Conservation (phyloP, 352 stramenopile species). For the Lagenidium giganteum region DNA sequence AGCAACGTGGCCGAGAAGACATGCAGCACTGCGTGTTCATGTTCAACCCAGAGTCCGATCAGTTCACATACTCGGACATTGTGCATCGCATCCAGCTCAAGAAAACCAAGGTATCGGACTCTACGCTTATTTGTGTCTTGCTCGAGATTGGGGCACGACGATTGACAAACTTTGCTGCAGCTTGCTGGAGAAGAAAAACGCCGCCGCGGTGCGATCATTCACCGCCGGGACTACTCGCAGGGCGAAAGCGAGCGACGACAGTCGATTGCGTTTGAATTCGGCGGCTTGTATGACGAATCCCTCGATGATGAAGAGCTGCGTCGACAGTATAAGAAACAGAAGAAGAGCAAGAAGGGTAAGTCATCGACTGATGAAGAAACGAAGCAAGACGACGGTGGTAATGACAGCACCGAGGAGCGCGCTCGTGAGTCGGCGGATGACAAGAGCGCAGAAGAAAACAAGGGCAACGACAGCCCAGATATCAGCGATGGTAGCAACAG, state of each 20-base stretch:
- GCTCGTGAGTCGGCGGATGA: too few relatives aligned
- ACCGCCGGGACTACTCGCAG: constrained; percentile 71
- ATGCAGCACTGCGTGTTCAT: constrained; percentile 79
- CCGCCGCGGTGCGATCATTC: constrained; percentile 67
- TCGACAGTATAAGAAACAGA: constrained; percentile 64
- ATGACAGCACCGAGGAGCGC: too few relatives aligned
- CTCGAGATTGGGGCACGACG: too few relatives aligned
- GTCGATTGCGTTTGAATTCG: constrained; percentile 53
- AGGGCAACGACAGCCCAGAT: too few relatives aligned
- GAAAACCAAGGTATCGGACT: constrained; percentile 61
- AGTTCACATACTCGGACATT: constrained; percentile 78
- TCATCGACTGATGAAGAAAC: too few relatives aligned
- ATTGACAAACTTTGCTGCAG: constrained; percentile 15
- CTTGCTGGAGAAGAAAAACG: constrained; percentile 73
- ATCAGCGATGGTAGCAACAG: too few relatives aligned
- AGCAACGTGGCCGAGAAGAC: constrained; percentile 25
- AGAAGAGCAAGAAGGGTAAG: too few relatives aligned
- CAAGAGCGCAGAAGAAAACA: neutral
- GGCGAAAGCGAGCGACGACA: constrained; percentile 51
- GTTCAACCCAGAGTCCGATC: constrained; percentile 62
- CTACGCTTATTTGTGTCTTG: neutral
- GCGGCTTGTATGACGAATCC: constrained; percentile 57
- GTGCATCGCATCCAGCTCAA: constrained; percentile 72
- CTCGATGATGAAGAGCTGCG: constrained; percentile 61
- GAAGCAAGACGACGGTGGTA: too few relatives aligned